Percentiles rank a stretch among this genome's conserved stretches.
phyloP scores from a whole-genome alignment of 805 yeast genomes.

The Candida glaebosa region DNA sequence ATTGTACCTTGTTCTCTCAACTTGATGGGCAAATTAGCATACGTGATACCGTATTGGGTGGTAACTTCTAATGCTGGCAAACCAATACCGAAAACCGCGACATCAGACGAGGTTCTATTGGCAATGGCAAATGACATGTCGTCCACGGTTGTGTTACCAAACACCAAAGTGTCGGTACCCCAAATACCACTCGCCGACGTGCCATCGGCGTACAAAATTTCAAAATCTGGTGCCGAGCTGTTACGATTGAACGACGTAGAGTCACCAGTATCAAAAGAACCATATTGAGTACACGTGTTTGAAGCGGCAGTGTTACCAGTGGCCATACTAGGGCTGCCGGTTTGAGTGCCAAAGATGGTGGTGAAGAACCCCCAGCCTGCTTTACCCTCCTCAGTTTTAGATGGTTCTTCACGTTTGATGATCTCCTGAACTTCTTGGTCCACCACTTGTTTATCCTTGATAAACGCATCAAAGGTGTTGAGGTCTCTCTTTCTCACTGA shows the following conservation, averaged over 20 bases:
- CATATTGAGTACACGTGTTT: slow-evolving; percentile 42
- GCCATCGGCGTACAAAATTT: slow-evolving; percentile 47
- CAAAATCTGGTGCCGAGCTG: slow-evolving; percentile 36
- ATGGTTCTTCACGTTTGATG: neutral
- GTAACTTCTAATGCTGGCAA: slow-evolving; percentile 68
- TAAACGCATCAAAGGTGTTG: neutral
- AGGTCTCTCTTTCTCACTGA: slow-evolving; percentile 5
- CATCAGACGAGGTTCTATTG: slow-evolving; percentile 54
- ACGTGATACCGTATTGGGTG: slow-evolving; percentile 11
- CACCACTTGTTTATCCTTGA: slow-evolving; percentile 3
- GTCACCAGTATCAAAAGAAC: slow-evolving; percentile 43
- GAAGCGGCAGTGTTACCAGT: slow-evolving; percentile 11
- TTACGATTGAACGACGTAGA: slow-evolving; percentile 41
- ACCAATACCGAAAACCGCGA: slow-evolving; percentile 77
- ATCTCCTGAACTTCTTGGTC: too few species aligned
- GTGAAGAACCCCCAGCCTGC: slow-evolving; percentile 1
- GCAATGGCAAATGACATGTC: slow-evolving; percentile 73
- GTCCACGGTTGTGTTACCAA: slow-evolving; percentile 48
- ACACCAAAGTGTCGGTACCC: slow-evolving; percentile 59
- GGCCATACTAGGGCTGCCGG: neutral
- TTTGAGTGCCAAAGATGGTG: neutral
- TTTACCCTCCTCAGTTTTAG: neutral
- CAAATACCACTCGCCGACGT: slow-evolving; percentile 48
- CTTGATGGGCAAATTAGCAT: slow-evolving; percentile 38
- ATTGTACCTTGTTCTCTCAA: slow-evolving; percentile 31